Conservation (phyloP, 108 stramenopile species). For the Craspedostauros australis region DNA sequence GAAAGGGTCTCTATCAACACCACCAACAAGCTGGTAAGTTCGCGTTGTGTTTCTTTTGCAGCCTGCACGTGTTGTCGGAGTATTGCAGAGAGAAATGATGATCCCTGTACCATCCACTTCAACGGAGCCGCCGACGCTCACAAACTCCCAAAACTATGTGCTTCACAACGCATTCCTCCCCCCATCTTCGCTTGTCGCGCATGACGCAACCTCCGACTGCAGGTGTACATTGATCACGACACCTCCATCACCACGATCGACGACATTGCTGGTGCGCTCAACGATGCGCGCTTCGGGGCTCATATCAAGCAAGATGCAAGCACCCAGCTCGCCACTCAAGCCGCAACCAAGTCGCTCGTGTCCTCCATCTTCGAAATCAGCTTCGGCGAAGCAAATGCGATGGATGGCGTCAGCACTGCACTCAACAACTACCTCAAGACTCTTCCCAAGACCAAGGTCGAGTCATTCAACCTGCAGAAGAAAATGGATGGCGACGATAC, state of each 20-base stretch:
- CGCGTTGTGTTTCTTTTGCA: too few relatives aligned
- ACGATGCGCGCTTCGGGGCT: constrained; percentile 36
- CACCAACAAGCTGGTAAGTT: constrained; percentile 39
- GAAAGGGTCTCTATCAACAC: constrained; percentile 34
- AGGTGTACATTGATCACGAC: constrained; percentile 53
- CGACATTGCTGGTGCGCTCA: constrained; percentile 37
- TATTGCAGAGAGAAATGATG: background rate
- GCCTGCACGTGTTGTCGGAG: background rate
- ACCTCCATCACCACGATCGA: constrained; percentile 23
- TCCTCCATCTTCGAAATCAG: constrained; percentile 20
- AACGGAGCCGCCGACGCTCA: too few relatives aligned
- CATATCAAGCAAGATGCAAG: constrained; percentile 33
- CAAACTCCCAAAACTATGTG: background rate
- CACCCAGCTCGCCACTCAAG: constrained; percentile 2
- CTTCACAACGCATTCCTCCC: too few relatives aligned
- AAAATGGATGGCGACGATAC: too few relatives aligned
- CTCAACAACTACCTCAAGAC: constrained; percentile 1
- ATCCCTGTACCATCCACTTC: background rate
- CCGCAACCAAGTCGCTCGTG: constrained; percentile 9
- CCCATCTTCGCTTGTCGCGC: too few relatives aligned
- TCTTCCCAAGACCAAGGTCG: constrained; percentile 2
- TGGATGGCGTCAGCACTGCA: constrained; percentile 4
- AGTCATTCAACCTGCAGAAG: constrained; percentile 13
- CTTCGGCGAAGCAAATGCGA: too few relatives aligned
- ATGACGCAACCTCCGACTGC: too few relatives aligned